Evolutionary conservation across 2,329 filamentous ascomycete species (phyloP).

Genomic region (Xylogone sp.): DNA sequence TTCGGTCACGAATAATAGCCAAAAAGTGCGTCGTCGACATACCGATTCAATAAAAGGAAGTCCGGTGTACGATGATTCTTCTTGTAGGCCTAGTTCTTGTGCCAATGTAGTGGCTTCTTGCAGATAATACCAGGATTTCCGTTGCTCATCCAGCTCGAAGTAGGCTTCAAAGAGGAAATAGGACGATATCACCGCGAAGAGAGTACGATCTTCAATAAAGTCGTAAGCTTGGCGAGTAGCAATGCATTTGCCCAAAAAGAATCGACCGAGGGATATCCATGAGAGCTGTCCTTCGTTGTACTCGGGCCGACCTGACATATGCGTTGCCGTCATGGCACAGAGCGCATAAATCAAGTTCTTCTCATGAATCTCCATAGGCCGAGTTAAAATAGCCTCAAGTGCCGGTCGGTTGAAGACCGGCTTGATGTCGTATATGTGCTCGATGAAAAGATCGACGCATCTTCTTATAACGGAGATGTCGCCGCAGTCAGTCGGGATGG

Average conservation of each 20-base stretch:
- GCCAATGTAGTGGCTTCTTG: slow-evolving; percentile 27
- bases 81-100: slow-evolving; percentile 25
- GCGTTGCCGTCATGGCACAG: slow-evolving; percentile 26
- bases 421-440: slow-evolving; percentile 32
- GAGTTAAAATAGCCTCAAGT: slow-evolving; percentile 12
- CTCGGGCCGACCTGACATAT: slow-evolving; percentile 16
- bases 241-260: slow-evolving; percentile 22
- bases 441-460: slow-evolving; percentile 29
- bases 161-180: slow-evolving; percentile 29
- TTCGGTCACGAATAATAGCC: slow-evolving; percentile 30
- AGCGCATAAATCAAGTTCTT: slow-evolving; percentile 23
- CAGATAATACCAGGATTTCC: slow-evolving; percentile 31
- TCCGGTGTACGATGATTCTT: slow-evolving; percentile 22
- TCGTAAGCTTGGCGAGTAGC: slow-evolving; percentile 22
- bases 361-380: slow-evolving; percentile 12
- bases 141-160: slow-evolving; percentile 29
- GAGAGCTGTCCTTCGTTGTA: slow-evolving; percentile 11
- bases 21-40: slow-evolving; percentile 22
- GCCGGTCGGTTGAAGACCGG: slow-evolving; percentile 25
- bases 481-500: slow-evolving; percentile 5
- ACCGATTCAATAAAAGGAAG: slow-evolving; percentile 8
- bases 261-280: not conserved
- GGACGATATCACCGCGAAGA: slow-evolving; percentile 27
- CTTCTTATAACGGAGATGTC: slow-evolving; percentile 14
- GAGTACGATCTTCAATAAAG: slow-evolving; percentile 22